Base-by-base conservation (phyloP, 2,329 filamentous ascomycete genomes). In the Daldinia sp. region DNA sequence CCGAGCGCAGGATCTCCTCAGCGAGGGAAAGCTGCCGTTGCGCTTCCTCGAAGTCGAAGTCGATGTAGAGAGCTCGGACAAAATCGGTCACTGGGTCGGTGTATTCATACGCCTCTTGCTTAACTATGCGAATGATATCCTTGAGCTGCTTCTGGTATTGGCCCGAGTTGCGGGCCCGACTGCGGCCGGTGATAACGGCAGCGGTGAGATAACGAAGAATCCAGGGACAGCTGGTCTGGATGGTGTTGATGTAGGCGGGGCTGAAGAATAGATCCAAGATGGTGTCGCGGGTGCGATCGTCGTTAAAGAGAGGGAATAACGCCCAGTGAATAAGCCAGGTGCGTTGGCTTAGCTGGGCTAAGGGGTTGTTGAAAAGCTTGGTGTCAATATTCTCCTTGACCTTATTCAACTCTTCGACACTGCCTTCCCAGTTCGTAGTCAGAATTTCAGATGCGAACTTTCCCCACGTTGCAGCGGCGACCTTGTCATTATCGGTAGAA, bases 301-400 rank as follows among this genome's bases (percentile, higher is more conserved):
- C 90, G 88, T 99, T 98, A 87, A 98, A 99, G 82, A 97, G 94
- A 66, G 95, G 94, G 87, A 98, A 99, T 65, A 99, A 89, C 45
- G 92, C 90, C 94, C 95, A 99, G 90, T 99, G 95, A 73, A 97
- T 91, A 74, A 99, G 85, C 92, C 94, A 97, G 61, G 94, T 96
- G 76, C 95, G 92, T 85, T 97, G 94, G 78, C 94, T 90, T 66
- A 99, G 90, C 83, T 99, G 95, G 63, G 92, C 94, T 68, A 97
- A 87, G 25, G 94, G 92, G 85, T 97, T 97, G 86, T 90, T 95
- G 86, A 97, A 97, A 66, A 98, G 89, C 77, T 93, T 92, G 61
- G 90, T 92, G 79, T 99, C 95, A 78, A 99, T 98, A 74, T 84
- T 86, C 80, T 97, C 93, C 80, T 93, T 92, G 67, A 96, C 91